Evolutionary conservation across 345 rosid species (phyloP).

Genomic region (Carallia brachiata): DNA sequence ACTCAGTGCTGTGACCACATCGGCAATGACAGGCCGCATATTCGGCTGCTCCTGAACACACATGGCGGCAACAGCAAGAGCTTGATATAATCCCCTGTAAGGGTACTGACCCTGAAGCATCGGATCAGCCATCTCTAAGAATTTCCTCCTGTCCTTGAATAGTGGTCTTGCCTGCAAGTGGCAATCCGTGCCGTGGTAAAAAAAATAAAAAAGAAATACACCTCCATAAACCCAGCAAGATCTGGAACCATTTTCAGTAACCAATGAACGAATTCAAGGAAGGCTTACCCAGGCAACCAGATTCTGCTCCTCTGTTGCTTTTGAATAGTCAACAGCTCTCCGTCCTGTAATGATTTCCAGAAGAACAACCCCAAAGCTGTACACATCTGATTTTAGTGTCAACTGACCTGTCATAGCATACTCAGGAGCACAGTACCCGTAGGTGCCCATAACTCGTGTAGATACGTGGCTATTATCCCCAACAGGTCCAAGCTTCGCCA

Average conservation of each 20-base stretch:
- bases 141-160: slow-evolving; percentile 79
- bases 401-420: slow-evolving; percentile 96
- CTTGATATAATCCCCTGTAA: slow-evolving; percentile 75
- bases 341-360: slow-evolving; percentile 89
- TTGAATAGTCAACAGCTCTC: slow-evolving; percentile 66
- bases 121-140: slow-evolving; percentile 72
- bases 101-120: slow-evolving; percentile 72
- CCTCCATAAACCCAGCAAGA: not conserved
- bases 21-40: slow-evolving; percentile 67
- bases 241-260: not conserved
- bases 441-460: slow-evolving; percentile 94
- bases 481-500: slow-evolving; percentile 91
- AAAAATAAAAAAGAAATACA: not conserved
- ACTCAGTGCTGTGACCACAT: slow-evolving; percentile 76
- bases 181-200: too few species aligned
- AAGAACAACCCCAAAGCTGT: slow-evolving; percentile 89
- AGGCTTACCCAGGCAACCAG: slow-evolving; percentile 87
- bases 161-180: slow-evolving; percentile 69
- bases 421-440: slow-evolving; percentile 95
- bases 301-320: slow-evolving; percentile 54
- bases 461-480: slow-evolving; percentile 92
- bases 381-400: slow-evolving; percentile 83
- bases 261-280: not conserved
- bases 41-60: slow-evolving; percentile 91
- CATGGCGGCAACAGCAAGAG: slow-evolving; percentile 90